Evolutionary conservation across 2,329 filamentous ascomycete genomes (phyloP), one percentile per base, ranked within the genome.

Genomic region (Basipetospora chlamydospora): DNA sequence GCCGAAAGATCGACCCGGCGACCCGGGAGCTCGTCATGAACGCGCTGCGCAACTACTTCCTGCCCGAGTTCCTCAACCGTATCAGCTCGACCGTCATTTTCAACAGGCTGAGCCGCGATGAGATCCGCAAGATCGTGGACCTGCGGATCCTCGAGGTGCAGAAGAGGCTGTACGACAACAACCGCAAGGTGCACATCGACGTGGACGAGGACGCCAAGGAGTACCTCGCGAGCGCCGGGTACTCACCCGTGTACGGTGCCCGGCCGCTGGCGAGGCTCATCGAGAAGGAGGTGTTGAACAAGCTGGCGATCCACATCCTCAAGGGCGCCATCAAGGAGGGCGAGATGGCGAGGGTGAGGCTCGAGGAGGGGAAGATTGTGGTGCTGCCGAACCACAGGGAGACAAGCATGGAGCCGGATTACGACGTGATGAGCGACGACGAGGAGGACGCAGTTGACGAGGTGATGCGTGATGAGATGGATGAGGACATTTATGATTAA

Each of bases 21-120:
- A 95, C 87, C 1, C 73, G 73, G 42, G 87, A 95, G 53, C 67
- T 96, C 43, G 88, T 98, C 51, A 92, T 90, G 79, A 80, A 75
- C 37, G 76, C 87, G 4, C 71, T 98, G 26, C 81, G 88, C 51
- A 85, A 85, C 66, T 96, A 93, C 66, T 98, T 98, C 75, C 67
- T 98, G 2, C 90, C 90, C 22, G 90, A 98, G 53, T 98, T 98
- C 69, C 76, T 98, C 46, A 98, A 98, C 70, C 84, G 90, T 55
- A 96, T 98, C 66, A 88, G 75, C 60, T 90, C 81, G 42, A 84
- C 79, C 38, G 87, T 98, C 61, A 95, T 98, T 62, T 98, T 98
- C 74, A 98, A 98, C 68, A 82, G 90, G 33, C 80, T 98, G 39
- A 88, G 83, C 3, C 80, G 77, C 54, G 67, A 61, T 39, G 90